phyloP scores from a whole-genome alignment of 352 stramenopile genomes.

The Poterioochromonas sp. region DNA sequence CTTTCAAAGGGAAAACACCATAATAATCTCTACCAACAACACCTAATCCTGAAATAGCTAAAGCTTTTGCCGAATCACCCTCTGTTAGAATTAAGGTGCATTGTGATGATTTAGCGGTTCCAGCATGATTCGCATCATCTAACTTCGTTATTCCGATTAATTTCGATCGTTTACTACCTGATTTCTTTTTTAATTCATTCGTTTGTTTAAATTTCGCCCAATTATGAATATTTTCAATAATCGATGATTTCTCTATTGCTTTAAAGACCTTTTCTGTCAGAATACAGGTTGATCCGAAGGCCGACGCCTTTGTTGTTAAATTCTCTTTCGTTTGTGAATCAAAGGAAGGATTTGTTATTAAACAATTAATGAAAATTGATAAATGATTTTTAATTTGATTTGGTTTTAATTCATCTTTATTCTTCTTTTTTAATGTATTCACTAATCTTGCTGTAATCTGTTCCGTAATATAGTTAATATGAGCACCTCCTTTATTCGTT shows the following conservation, averaged over 20 bases:
- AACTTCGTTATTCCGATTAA: conserved; percentile 89
- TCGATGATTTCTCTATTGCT: conserved; percentile 79
- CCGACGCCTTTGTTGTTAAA: conserved; percentile 71
- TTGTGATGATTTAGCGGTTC: conserved; percentile 63
- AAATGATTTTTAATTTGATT: conserved; percentile 94
- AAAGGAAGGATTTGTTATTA: conserved; percentile 98
- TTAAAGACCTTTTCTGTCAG: conserved; percentile 89
- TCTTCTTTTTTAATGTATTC: conserved; percentile 77
- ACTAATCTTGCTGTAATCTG: conserved; percentile 63
- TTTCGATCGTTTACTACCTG: conserved; percentile 57
- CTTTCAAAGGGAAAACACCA: conserved; percentile 95
- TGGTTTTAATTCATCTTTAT: conserved; percentile 79
- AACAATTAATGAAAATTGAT: conserved; percentile 92
- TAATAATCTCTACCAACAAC: conserved; percentile 83
- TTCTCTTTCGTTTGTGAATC: conserved; percentile 99
- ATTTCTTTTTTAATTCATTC: conserved; percentile 78
- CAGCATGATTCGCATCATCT: conserved; percentile 95
- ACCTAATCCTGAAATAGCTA: conserved; percentile 88
- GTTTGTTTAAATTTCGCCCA: conserved; percentile 83
- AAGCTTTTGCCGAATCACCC: conserved; percentile 96
- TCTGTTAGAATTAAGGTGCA: conserved; percentile 94
- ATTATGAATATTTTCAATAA: conserved; percentile 57
- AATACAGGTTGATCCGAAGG: conserved; percentile 65
- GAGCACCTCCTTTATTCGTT: conserved; percentile 86
- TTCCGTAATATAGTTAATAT: conserved; percentile 88